Conservation (phyloP, 2,329 filamentous ascomycete species). For the Monosporascus sp. region DNA sequence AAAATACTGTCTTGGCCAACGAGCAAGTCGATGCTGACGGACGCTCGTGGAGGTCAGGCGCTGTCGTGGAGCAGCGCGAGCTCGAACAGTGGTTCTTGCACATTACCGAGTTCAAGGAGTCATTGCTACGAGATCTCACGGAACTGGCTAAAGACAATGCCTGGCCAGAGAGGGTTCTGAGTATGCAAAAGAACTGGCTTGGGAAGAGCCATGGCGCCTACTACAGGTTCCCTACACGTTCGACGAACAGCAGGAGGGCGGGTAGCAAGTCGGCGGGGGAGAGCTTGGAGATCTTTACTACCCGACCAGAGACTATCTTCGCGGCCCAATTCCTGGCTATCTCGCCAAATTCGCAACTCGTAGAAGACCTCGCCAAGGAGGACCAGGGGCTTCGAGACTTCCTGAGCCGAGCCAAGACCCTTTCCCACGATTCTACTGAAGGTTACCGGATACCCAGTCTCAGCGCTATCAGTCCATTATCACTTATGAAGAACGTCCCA, state of each 20-base stretch:
- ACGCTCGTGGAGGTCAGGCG: slow-evolving; percentile 81
- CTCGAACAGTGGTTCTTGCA: slow-evolving; percentile 88
- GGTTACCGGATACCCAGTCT: slow-evolving; percentile 64
- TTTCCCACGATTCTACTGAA: slow-evolving; percentile 52
- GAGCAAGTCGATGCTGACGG: slow-evolving; percentile 89
- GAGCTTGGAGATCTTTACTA: slow-evolving; percentile 72
- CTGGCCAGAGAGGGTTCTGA: slow-evolving; percentile 78
- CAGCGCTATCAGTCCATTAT: slow-evolving; percentile 61
- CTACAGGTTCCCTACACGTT: slow-evolving; percentile 62
- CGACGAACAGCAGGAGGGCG: slow-evolving; percentile 29
- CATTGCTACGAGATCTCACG: slow-evolving; percentile 66
- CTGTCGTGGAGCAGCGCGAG: slow-evolving; percentile 71
- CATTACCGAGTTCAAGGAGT: slow-evolving; percentile 73
- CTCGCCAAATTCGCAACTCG: slow-evolving; percentile 66
- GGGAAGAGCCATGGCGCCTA: slow-evolving; percentile 71
- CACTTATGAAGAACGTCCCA: slow-evolving; percentile 45
- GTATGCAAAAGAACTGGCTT: slow-evolving; percentile 86
- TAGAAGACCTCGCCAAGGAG: slow-evolving; percentile 51
- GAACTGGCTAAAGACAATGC: slow-evolving; percentile 54
- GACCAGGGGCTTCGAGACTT: slow-evolving; percentile 63
- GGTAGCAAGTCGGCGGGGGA: slow-evolving; percentile 30
- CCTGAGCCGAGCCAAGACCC: slow-evolving; percentile 54
- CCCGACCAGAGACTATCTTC: slow-evolving; percentile 79
- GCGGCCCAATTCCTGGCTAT: slow-evolving; percentile 82
- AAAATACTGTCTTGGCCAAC: slow-evolving; percentile 85